phyloP scores from a whole-genome alignment of 495 filamentous ascomycete species.

The Jackrogersella minutella region DNA sequence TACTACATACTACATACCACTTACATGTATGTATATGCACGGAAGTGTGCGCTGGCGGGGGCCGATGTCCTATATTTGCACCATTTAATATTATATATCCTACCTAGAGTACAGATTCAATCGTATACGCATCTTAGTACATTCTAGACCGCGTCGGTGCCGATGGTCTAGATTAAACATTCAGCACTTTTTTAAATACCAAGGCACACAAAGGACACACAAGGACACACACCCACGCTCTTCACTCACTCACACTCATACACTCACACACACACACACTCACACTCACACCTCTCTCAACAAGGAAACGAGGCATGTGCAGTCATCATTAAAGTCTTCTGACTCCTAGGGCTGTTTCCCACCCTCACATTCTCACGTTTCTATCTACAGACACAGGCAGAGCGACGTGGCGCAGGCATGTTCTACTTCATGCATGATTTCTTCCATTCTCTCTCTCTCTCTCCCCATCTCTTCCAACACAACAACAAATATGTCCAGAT shows the following conservation, averaged over 20 bases:
- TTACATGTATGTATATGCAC: not conserved
- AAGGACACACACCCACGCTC: too few species aligned
- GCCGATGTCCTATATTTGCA: not conserved
- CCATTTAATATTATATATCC: not conserved
- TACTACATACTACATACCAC: slow-evolving; percentile 10
- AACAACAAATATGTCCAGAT: not conserved
- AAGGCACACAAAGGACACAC: too few species aligned
- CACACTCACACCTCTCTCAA: slow-evolving; percentile 3
- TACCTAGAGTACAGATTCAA: slow-evolving; percentile 9
- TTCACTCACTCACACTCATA: too few species aligned
- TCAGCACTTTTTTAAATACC: slow-evolving; percentile 1
- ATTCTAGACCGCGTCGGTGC: slow-evolving; percentile 25
- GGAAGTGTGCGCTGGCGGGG: not conserved
- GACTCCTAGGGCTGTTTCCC: slow-evolving; percentile 10
- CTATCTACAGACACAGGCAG: too few species aligned
- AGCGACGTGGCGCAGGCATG: slow-evolving; percentile 25
- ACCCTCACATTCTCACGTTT: not conserved
- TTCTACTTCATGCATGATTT: slow-evolving; percentile 23
- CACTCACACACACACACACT: too few species aligned
- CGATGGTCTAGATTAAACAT: slow-evolving; percentile 13
- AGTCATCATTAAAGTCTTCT: slow-evolving; percentile 7
- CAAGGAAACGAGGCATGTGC: slow-evolving; percentile 8
- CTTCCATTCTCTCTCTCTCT: too few species aligned
- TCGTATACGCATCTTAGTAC: not conserved
- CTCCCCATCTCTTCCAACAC: too few species aligned